These are phyloP conservation scores for Kazachstania sp. DNA, from an alignment of 1,139 yeast species.

Conservation along the genomic window DNA sequence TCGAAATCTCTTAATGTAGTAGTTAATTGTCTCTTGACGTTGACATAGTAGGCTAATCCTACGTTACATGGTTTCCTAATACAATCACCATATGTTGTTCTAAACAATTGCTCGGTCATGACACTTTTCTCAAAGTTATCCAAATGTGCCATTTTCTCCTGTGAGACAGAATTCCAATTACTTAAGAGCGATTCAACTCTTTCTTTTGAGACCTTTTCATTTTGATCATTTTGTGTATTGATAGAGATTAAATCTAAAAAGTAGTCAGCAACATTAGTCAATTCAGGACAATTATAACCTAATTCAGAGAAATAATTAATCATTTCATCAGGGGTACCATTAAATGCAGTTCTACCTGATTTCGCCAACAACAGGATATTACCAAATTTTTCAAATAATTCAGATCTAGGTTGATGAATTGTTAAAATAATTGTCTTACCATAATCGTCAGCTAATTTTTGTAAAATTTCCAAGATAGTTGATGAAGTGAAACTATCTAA, in stretches of 20 bases:
- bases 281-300: constrained; percentile 49
- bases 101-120: constrained; percentile 12
- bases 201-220: constrained; percentile 20
- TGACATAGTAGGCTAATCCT: constrained; percentile 35
- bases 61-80: constrained; percentile 29
- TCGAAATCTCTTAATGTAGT: constrained; percentile 55
- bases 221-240: constrained; percentile 26
- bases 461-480: constrained; percentile 55
- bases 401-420: constrained; percentile 77
- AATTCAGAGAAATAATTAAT: constrained; percentile 38
- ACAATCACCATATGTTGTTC: constrained; percentile 14
- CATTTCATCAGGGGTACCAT: constrained; percentile 41
- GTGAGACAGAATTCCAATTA: constrained; percentile 38
- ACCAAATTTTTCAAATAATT: constrained; percentile 55
- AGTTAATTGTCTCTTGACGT: constrained; percentile 39
- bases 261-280: constrained; percentile 64
- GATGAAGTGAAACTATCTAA: constrained; percentile 74
- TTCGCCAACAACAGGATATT: constrained; percentile 57
- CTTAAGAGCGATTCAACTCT: constrained; percentile 42
- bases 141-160: background rate
- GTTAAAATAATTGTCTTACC: constrained; percentile 71
- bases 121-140: constrained; percentile 1
- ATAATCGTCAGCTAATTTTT: constrained; percentile 44
- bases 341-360: constrained; percentile 64
- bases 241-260: constrained; percentile 59